These are phyloP conservation scores for Suhomyces kunorum DNA, from an alignment of 1,139 yeast species.

Conservation along the genomic window DNA sequence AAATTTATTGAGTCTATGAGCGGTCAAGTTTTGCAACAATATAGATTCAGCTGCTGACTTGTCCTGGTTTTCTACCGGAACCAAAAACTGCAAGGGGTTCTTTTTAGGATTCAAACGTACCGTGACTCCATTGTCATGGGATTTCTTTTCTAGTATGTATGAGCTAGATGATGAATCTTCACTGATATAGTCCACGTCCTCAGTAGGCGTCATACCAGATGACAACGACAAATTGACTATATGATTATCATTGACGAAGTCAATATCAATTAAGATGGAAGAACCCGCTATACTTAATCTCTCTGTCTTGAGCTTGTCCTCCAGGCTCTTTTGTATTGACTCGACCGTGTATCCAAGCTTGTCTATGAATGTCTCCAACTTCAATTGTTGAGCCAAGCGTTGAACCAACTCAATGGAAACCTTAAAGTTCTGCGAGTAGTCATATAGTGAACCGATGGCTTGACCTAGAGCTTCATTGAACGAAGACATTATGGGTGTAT, in stretches of 20 bases:
- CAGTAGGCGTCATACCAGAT: slow-evolving; percentile 15
- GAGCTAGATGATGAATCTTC: slow-evolving; percentile 4
- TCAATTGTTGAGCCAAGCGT: slow-evolving; percentile 43
- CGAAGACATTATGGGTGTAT: slow-evolving; percentile 15
- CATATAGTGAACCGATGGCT: slow-evolving; percentile 35
- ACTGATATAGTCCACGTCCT: neutral
- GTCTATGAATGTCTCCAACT: slow-evolving; percentile 47
- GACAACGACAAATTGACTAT: slow-evolving; percentile 39
- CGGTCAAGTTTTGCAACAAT: slow-evolving; percentile 29
- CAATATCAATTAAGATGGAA: slow-evolving; percentile 45
- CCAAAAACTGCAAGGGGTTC: slow-evolving; percentile 11
- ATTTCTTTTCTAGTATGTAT: slow-evolving; percentile 4
- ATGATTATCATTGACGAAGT: slow-evolving; percentile 30
- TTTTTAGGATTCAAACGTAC: slow-evolving; percentile 7
- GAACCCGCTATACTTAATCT: slow-evolving; percentile 49
- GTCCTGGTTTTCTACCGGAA: slow-evolving; percentile 4
- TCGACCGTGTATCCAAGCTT: slow-evolving; percentile 33
- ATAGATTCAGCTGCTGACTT: slow-evolving; percentile 30
- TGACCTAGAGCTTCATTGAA: slow-evolving; percentile 27
- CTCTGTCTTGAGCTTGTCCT: slow-evolving; percentile 23
- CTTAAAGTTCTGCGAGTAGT: slow-evolving; percentile 33
- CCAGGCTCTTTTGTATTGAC: slow-evolving; percentile 18
- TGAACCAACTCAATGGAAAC: slow-evolving; percentile 44
- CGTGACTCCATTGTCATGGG: slow-evolving; percentile 6
- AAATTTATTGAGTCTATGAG: slow-evolving; percentile 29